Evolutionary conservation across 2,329 filamentous ascomycete species (phyloP), one percentile per base, ranked within the genome.

Genomic region (Aspergillus sp.): DNA sequence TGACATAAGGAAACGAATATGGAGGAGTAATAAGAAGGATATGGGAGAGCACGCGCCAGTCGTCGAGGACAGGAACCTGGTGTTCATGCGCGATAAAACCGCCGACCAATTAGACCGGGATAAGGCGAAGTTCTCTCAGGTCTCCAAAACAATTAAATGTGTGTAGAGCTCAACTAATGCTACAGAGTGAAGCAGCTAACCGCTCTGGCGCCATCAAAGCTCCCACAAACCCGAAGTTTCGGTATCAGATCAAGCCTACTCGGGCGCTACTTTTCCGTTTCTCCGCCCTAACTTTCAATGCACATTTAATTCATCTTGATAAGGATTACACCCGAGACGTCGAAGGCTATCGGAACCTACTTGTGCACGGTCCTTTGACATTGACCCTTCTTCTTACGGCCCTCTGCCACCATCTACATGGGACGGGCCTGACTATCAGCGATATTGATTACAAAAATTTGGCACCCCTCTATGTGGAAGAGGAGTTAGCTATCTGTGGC

Each of bases 281-380:
- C 79, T 95, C 89, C 19, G 92, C 92, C 0, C 83, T 99, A 34
- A 93, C 90, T 2, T 93, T 91, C 79, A 99, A 99, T 74, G 91
- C 91, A 1, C 95, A 99, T 75, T 81, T 83, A 15, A 97, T 99
- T 65, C 95, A 99, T 75, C 81, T 96, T 20, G 90, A 97, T 72
- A 83, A 82, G 1, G 70, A 81, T 44, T 96, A 91, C 75, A 87
- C 86, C 51, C 82, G 82, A 40, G 78, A 83, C 12, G 78, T 87
- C 12, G 95, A 98, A 73, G 89, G 89, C 11, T 87, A 96, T 71
- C 82, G 82, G 5, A 84, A 87, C 59, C 79, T 91, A 24, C 82
- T 98, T 15, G 90, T 98, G 55, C 95, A 98, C 68, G 95, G 95
- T 0, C 93, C 95, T 1, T 78, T 99, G 54, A 86, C 86, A 1